Conservation (phyloP, 306 rosid genomes). For the Quercus engelmannii region DNA sequence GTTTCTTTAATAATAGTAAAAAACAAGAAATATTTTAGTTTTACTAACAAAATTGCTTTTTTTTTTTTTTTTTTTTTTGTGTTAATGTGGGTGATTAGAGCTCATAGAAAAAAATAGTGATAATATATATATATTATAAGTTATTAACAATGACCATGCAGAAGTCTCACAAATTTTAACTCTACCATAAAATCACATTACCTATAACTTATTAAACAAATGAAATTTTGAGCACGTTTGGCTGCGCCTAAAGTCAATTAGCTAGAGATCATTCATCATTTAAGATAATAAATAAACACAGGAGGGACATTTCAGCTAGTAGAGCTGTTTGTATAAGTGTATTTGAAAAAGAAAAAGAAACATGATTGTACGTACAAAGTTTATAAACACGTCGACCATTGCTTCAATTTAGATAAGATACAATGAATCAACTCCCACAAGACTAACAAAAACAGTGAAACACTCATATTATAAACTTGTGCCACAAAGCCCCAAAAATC, state of each 20-base stretch:
- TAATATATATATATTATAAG: too few species aligned
- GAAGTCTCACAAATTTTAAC: neutral
- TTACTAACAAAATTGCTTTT: too few species aligned
- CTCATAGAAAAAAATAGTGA: too few species aligned
- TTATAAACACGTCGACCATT: neutral
- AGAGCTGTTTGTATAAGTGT: neutral
- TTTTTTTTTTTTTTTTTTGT: too few species aligned
- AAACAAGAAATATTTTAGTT: too few species aligned
- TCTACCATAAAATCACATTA: neutral
- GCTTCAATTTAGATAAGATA: slow-evolving; percentile 18
- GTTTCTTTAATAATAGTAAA: too few species aligned
- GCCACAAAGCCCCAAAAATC: slow-evolving; percentile 29
- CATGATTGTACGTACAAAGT: too few species aligned
- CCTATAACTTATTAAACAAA: neutral
- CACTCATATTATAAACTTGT: neutral
- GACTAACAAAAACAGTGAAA: neutral
- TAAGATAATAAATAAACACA: too few species aligned
- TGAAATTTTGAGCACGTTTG: slow-evolving; percentile 11
- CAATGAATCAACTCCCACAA: slow-evolving; percentile 28
- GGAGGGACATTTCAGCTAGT: too few species aligned
- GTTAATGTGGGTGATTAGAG: too few species aligned
- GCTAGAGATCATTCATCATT: too few species aligned
- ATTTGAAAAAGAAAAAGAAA: neutral
- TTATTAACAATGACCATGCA: too few species aligned
- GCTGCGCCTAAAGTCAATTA: neutral